These are phyloP conservation scores for Cyathus striatus DNA, from an alignment of 768 basidiomycete genomes.

Conservation along the genomic window DNA sequence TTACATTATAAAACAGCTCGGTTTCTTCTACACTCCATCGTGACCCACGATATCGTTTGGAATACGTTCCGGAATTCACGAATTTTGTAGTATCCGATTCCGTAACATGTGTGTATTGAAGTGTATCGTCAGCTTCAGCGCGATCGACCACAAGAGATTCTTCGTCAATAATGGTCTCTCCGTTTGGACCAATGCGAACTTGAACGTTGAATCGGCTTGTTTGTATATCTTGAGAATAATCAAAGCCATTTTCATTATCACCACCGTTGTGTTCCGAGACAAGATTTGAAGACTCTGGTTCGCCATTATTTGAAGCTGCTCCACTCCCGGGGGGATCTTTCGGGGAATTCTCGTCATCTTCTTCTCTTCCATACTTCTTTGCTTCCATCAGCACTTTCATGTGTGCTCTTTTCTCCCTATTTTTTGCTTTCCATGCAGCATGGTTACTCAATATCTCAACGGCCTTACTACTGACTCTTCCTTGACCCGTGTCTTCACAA, in stretches of 20 bases:
- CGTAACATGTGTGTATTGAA: constrained; percentile 71
- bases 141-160: constrained; percentile 80
- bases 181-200: constrained; percentile 82
- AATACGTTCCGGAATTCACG: constrained; percentile 78
- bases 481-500: constrained; percentile 74
- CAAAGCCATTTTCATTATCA: constrained; percentile 57
- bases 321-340: constrained; percentile 8
- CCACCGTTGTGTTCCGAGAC: constrained; percentile 24
- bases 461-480: constrained; percentile 75
- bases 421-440: constrained; percentile 64
- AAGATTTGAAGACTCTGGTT: constrained; percentile 9
- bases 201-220: constrained; percentile 79
- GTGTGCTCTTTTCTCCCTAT: constrained; percentile 58
- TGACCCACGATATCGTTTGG: constrained; percentile 74
- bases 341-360: constrained; percentile 34
- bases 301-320: constrained; percentile 9
- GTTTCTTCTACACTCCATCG: constrained; percentile 92
- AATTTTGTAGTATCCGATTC: constrained; percentile 84
- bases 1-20: constrained; percentile 79
- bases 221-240: constrained; percentile 60
- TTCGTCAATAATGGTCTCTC: constrained; percentile 84
- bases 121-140: constrained; percentile 60
- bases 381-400: constrained; percentile 64
- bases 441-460: constrained; percentile 68
- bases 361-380: constrained; percentile 66